Percentiles rank a stretch among this genome's conserved stretches.
phyloP scores from a whole-genome alignment of 2,329 filamentous ascomycete species.

The Pseudocercospora eumusae region DNA sequence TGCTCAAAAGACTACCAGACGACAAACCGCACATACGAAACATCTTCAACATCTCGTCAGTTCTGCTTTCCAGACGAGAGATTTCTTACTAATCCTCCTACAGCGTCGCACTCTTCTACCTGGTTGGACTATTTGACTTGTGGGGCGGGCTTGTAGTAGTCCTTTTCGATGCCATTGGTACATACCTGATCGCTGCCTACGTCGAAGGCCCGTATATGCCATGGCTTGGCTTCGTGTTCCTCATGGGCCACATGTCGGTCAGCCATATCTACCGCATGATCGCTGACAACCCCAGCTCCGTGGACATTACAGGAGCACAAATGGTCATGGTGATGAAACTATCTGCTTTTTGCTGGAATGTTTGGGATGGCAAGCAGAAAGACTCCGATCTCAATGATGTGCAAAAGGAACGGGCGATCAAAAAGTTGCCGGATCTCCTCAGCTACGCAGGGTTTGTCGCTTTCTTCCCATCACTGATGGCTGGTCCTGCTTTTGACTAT shows the following conservation, averaged over 20 bases:
- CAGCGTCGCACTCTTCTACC: conserved; percentile 82
- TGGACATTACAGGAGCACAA: conserved; percentile 92
- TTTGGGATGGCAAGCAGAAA: conserved; percentile 84
- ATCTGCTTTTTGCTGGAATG: conserved; percentile 95
- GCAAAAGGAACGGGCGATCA: conserved; percentile 79
- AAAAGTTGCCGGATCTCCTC: conserved; percentile 70
- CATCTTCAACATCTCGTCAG: conserved; percentile 74
- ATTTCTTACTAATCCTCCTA: conserved; percentile 10
- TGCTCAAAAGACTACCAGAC: conserved; percentile 90
- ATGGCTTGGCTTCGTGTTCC: conserved; percentile 89
- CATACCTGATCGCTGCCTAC: conserved; percentile 81
- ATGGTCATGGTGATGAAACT: conserved; percentile 99
- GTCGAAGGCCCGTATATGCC: conserved; percentile 92
- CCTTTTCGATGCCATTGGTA: conserved; percentile 72
- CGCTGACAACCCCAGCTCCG: conserved; percentile 61
- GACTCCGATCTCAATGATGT: conserved; percentile 78
- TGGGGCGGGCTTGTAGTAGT: conserved; percentile 83
- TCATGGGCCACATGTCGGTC: conserved; percentile 93
- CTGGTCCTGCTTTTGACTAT: conserved; percentile 91
- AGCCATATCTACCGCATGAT: conserved; percentile 84
- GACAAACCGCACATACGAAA: conserved; percentile 82
- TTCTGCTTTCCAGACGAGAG: background rate
- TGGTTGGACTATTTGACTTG: conserved; percentile 89
- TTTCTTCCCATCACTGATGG: conserved; percentile 91
- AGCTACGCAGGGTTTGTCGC: conserved; percentile 89